These are phyloP conservation scores for Thelonectria blattea DNA, from an alignment of 2,329 filamentous ascomycete genomes.

Conservation along the genomic window DNA sequence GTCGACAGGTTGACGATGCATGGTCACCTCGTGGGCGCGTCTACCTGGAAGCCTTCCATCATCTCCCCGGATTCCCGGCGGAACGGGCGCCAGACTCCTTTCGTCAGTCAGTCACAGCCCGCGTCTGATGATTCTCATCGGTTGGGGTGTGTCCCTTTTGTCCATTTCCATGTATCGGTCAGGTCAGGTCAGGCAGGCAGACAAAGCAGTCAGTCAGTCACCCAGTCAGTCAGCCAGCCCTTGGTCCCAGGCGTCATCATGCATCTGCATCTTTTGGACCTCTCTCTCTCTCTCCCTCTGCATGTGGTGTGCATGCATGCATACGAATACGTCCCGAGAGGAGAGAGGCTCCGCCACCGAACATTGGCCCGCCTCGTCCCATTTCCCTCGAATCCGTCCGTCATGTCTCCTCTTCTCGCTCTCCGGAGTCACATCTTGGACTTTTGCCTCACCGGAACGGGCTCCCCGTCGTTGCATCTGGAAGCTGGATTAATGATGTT, in stretches of 20 bases:
- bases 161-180: neutral
- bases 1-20: slow-evolving; percentile 4
- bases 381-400: neutral
- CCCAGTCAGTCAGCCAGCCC: no score
- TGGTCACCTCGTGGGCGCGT: slow-evolving; percentile 20
- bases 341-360: slow-evolving; percentile 10
- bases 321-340: neutral
- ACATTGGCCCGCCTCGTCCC: neutral
- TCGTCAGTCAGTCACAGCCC: no score
- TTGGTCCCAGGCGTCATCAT: slow-evolving; percentile 16
- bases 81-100: slow-evolving; percentile 8
- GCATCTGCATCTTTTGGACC: slow-evolving; percentile 1
- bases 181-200: neutral
- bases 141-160: no score
- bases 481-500: no score
- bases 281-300: no score
- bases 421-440: no score
- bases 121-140: neutral
- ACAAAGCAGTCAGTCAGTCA: no score
- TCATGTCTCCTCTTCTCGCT: neutral
- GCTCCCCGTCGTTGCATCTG: no score
- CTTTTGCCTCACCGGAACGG: no score
- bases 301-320: neutral
- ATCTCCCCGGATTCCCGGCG: slow-evolving; percentile 11
- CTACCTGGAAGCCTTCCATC: neutral